Percentiles rank a stretch among this genome's conserved stretches.
These are phyloP conservation scores for Cucurbita argyrosperma DNA, from an alignment of 306 rosid genomes.

Conservation along the genomic window DNA sequence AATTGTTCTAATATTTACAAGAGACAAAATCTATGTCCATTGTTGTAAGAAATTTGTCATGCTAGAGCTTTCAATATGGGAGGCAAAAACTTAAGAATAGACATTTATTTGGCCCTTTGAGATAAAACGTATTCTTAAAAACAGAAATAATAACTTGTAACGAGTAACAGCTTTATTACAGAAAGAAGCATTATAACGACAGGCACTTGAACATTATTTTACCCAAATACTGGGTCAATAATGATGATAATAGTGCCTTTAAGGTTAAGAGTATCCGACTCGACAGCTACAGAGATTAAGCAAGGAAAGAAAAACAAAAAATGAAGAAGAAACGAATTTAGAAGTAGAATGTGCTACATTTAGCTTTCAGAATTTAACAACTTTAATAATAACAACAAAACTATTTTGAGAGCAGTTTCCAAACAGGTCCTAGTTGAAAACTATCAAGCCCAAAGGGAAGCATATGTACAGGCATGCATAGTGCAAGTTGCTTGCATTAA, in stretches of 20 bases:
- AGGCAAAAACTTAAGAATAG: no score
- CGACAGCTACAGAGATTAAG: no score
- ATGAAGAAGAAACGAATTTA: no score
- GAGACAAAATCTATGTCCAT: background rate
- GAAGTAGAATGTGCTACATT: no score
- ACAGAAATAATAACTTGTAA: background rate
- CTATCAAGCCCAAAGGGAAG: background rate
- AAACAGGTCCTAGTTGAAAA: background rate
- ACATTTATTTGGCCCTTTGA: background rate
- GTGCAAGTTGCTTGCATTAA: background rate
- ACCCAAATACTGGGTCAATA: background rate
- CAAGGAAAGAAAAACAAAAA: no score
- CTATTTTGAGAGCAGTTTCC: background rate
- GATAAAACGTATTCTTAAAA: background rate
- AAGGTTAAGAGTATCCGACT: background rate
- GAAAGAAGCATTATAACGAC: background rate
- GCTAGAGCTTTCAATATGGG: background rate
- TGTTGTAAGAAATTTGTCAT: background rate
- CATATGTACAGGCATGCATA: background rate
- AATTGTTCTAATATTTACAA: background rate
- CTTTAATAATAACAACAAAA: background rate
- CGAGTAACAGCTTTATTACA: background rate
- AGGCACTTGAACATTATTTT: no score
- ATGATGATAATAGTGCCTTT: background rate
- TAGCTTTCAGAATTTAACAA: background rate